phyloP scores from a whole-genome alignment of 176 grass and related monocot species.

The Carex kokanica region DNA sequence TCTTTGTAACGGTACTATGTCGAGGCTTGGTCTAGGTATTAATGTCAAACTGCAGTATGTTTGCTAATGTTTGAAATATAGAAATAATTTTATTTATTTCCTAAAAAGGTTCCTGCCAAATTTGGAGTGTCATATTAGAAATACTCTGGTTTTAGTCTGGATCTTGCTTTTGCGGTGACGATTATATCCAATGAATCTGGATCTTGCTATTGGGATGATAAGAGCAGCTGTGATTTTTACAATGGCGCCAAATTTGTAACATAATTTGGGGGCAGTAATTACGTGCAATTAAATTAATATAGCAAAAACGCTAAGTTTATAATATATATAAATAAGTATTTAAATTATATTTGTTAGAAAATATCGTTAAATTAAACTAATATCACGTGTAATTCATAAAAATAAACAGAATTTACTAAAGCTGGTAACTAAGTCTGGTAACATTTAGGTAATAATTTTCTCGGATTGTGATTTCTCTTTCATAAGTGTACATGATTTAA shows the following conservation, averaged over 20 bases:
- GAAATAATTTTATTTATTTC: not conserved
- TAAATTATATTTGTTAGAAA: not conserved
- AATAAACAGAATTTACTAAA: too few relatives aligned
- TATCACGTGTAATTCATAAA: too few relatives aligned
- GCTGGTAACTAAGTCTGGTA: too few relatives aligned
- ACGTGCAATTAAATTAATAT: not conserved
- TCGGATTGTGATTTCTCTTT: too few relatives aligned
- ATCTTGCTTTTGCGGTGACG: not conserved
- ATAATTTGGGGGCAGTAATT: not conserved
- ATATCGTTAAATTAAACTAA: too few relatives aligned
- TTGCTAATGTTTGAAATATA: slow-evolving; percentile 5
- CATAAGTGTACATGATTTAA: too few relatives aligned
- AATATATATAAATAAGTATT: not conserved
- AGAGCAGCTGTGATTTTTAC: not conserved
- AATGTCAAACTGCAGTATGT: not conserved
- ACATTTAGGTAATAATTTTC: too few relatives aligned
- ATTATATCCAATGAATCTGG: not conserved
- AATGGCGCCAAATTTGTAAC: not conserved
- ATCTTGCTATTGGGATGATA: not conserved
- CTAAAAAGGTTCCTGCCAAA: not conserved
- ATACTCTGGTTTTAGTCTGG: not conserved
- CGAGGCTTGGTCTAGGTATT: not conserved
- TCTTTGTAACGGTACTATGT: slow-evolving; percentile 27
- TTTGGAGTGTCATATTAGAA: not conserved
- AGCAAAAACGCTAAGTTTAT: not conserved